Percentiles rank a stretch among this genome's conserved stretches.
Evolutionary conservation across 73 alveolate species (phyloP).

Genomic region (Vitrella brassicaformis): DNA sequence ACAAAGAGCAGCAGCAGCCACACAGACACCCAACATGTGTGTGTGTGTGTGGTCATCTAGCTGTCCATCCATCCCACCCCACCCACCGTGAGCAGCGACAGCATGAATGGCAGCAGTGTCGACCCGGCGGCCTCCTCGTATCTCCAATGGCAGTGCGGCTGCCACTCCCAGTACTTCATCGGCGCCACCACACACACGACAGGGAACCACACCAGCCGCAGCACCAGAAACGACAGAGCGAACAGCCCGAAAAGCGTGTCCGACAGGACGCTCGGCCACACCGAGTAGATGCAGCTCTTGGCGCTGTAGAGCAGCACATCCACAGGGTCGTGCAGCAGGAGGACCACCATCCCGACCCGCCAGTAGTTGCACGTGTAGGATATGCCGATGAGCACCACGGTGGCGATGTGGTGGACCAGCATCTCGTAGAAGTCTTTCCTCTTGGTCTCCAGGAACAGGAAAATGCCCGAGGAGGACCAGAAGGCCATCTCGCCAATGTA

Average conservation of each 20-base stretch:
- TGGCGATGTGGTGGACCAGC: not conserved
- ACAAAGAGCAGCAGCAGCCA: too few species aligned
- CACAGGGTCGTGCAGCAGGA: not conserved
- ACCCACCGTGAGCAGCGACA: not conserved
- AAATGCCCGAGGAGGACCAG: not conserved
- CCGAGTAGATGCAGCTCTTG: not conserved
- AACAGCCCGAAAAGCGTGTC: not conserved
- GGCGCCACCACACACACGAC: too few species aligned
- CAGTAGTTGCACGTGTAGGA: not conserved
- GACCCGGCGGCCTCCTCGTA: too few species aligned
- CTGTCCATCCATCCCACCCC: too few species aligned
- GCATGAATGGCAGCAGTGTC: too few species aligned
- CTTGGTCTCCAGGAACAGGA: not conserved
- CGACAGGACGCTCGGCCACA: not conserved
- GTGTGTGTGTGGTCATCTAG: too few species aligned
- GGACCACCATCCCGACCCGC: not conserved
- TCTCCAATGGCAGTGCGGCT: too few species aligned
- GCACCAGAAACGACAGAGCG: not conserved
- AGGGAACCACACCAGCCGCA: not conserved
- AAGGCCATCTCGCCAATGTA: not conserved
- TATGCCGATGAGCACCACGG: not conserved
- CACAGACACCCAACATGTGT: too few species aligned
- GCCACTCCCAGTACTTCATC: too few species aligned
- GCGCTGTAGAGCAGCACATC: not conserved
- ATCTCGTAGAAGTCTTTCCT: not conserved